Percentiles rank a stretch among this genome's conserved stretches.
Evolutionary conservation across 768 basidiomycete genomes (phyloP).

Genomic region (Suillus subluteus): DNA sequence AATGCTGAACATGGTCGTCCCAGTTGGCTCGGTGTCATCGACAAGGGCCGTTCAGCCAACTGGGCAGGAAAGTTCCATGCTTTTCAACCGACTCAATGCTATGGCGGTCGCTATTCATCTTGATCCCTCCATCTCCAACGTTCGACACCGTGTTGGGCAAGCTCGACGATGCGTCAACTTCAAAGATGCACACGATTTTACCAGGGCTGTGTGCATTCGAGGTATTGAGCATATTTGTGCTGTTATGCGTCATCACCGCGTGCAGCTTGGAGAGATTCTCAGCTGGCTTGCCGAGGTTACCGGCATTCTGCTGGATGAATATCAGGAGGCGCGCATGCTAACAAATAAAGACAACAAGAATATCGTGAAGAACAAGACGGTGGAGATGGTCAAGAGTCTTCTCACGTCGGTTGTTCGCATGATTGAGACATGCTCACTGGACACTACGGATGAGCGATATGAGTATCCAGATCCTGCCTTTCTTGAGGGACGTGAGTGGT

Average conservation of each 20-base stretch:
- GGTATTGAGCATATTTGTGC: conserved; percentile 73
- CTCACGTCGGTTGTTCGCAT: conserved; percentile 61
- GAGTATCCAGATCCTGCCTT: conserved; percentile 68
- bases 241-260: conserved; percentile 55
- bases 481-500: conserved; percentile 53
- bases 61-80: conserved; percentile 63
- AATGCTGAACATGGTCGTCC: conserved; percentile 70
- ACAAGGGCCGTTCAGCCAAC: conserved; percentile 54
- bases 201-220: conserved; percentile 72
- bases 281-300: conserved; percentile 71
- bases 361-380: conserved; percentile 28
- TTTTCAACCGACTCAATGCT: conserved; percentile 82
- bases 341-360: conserved; percentile 18
- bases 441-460: conserved; percentile 35
- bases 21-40: conserved; percentile 72
- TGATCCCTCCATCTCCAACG: conserved; percentile 51
- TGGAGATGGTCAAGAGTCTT: conserved; percentile 52
- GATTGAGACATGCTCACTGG: conserved; percentile 43
- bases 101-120: conserved; percentile 73
- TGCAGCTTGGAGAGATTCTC: conserved; percentile 55
- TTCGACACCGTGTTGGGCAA: conserved; percentile 59
- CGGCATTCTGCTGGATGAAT: conserved; percentile 56
- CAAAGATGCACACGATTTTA: conserved; percentile 60
- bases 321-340: conserved; percentile 35
- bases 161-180: conserved; percentile 73